Evolutionary conservation across 1,284 basidiomycete species (phyloP), one percentile per base, ranked within the genome.

Genomic region (Boletus austroedulis): DNA sequence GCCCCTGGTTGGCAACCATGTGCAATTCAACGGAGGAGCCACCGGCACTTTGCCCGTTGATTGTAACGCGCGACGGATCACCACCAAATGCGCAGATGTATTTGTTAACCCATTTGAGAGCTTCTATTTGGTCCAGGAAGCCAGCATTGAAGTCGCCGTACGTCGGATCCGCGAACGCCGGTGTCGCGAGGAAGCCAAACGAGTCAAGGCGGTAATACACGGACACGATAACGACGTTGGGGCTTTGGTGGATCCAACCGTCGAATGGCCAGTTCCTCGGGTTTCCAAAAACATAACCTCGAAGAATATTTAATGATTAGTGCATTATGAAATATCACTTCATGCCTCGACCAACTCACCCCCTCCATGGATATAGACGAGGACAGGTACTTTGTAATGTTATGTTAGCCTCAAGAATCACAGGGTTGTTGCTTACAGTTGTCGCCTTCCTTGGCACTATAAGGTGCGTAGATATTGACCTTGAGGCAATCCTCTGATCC

Each of bases 281-380:
- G 64, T 86, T 85, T 8, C 84, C 83, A 63, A 69, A 83, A 19
- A 79, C 68, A 60, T 83, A 85, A 45, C 81, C 80, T 82, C 53
- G 29, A 15, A 26, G 3, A 54, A 46, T n/a, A n/a, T n/a, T n/a
- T n/a, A n/a, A n/a, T n/a, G 32, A 29, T 49, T 23, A 31, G 38
- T 32, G 3, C 19, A 53, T 57, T 55, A 56, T 52, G 12, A 34
- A 34, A 15, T 19, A 60, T 55, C 56, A 52, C 54, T 38, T 55
- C 26, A 55, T 6, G 52, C n/a, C 38, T 19, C 15, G n/a, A n/a
- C n/a, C 2, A 43, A 57, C 65, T 53, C 51, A 80, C 81, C 82
- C 68, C 87, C 85, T 15, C 86, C 86, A 62, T 89, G 85, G 36
- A 86, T 84, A 65, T 86, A 89, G 5, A 85, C 80, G 29, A 90